Base-by-base conservation (phyloP, 768 basidiomycete genomes). In the Auricularia cornea region DNA sequence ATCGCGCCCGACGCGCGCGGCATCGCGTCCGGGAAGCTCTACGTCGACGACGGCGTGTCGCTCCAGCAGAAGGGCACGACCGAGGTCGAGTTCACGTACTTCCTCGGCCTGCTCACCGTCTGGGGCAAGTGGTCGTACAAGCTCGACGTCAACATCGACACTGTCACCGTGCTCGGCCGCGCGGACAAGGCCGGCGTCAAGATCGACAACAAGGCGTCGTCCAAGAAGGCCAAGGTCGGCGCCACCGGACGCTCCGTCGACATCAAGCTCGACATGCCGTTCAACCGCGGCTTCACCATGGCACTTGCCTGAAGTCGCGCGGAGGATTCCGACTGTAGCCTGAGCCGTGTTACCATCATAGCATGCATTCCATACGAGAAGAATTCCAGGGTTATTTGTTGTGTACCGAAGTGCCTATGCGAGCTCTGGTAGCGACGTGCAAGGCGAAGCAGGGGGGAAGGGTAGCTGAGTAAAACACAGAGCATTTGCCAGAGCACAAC, bases 31-130 rank as follows among this genome's bases (percentile, higher is more conserved):
- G 87, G 87, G 1, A 54, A 68, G 44, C 74, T 89, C 38, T 87
- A 89, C 69, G 66, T 86, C 41, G 87, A 89, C 68, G 87, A 88
- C 64, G 87, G 88, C 12, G 82, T 81, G 48, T 84, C 83, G 6
- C 68, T 78, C 60, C 65, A 66, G 28, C 77, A 68, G 29, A 60
- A 60, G 38, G 60, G 64, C 30, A 68, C 68, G 61, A 77, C 78
- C 32, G 38, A 63, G 26, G 73, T 76, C 20, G 29, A 63, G 35
- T 70, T 80, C 62, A 60, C 33, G 31, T 79, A 64, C 66, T 60
- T 56, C 56, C 61, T 66, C 32, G 66, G 66, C 59, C 68, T 62
- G 66, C 68, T 80, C 54, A 65, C 61, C 6, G 71, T 75, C 35
- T 60, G 41, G 6, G 76, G 77, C 16, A 61, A 62, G 29, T 77